Conservation (phyloP, 306 rosid genomes). For the Malus sieversii region DNA sequence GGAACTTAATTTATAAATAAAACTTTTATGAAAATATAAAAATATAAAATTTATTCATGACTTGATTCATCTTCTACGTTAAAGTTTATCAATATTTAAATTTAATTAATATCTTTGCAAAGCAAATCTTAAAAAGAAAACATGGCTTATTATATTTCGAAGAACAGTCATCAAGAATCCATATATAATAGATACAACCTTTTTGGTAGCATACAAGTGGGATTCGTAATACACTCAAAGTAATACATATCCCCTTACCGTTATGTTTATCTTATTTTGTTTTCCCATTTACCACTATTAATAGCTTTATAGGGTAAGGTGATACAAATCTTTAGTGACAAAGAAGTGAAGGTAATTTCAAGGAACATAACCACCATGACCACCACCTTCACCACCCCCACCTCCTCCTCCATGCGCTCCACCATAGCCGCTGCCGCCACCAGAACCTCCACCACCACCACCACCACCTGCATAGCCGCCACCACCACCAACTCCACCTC, state of each 20-base stretch:
- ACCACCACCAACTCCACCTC: slow-evolving; percentile 14
- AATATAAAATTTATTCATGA: too few species aligned
- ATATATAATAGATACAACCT: background rate
- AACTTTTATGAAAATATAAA: too few species aligned
- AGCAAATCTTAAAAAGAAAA: too few species aligned
- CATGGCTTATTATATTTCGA: too few species aligned
- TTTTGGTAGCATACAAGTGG: background rate
- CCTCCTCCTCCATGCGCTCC: slow-evolving; percentile 38
- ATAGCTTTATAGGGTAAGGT: background rate
- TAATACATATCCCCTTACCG: slow-evolving; percentile 10
- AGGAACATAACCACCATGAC: slow-evolving; percentile 42
- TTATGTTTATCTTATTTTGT: slow-evolving; percentile 16
- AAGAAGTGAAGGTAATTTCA: slow-evolving; percentile 4
- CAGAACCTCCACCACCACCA: slow-evolving; percentile 28
- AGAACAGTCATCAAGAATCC: background rate
- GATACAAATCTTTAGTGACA: background rate
- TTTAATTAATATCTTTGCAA: too few species aligned
- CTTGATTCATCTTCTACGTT: too few species aligned
- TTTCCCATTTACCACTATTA: background rate
- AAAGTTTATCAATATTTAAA: too few species aligned
- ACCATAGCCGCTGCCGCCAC: slow-evolving; percentile 24
- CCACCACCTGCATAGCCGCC: slow-evolving; percentile 17
- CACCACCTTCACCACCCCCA: slow-evolving; percentile 34
- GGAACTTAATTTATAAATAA: too few species aligned
- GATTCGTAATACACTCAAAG: background rate